Base-by-base conservation (phyloP, 73 alveolate species). In the Paramecium octaurelia region DNA sequence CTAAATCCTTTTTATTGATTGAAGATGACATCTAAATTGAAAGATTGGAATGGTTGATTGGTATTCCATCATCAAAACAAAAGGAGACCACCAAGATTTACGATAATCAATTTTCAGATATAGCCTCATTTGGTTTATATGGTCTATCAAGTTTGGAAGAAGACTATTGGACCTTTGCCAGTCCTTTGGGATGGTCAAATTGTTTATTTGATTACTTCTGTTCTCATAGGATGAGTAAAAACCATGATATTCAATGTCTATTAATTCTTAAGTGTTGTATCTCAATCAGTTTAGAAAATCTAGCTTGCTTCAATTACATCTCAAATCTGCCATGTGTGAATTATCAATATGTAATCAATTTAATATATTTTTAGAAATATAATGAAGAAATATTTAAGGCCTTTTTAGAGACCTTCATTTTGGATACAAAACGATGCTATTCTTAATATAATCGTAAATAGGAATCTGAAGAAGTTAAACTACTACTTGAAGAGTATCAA, bases 21-120 rank as follows among this genome's bases (percentile, higher is more conserved):
- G 57, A 80, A 4, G 91, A 80, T 14, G 9, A 80, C 10, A 8
- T 42, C 2, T 20, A 80, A 80, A 23, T 80, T 21, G 57, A 44
- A 23, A 80, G 91, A 80, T 31, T 80, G 7, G 91, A 80, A 48
- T 80, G 91, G 91, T 42, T 80, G 3, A 46, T 80, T 18, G 91
- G 91, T 11, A 80, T 80, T 10, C 75, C 70, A 20, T 80, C 70
- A 40, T 18, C 75, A 1, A 80, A 80, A 80, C 12, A 80, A 24
- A 80, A 80, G 46, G 57, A 34, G 8, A 20, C 91, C 3, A 43
- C 35, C 3, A 42, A 24, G 18, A 35, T 80, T 10, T 44, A 44
- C 20, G 91, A 80, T 80, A 48, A 29, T 24, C 9, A 80, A 73
- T 35, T 73, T 6, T 10, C 21, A 2, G 91, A 80, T 3, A 12